Conservation (phyloP, 139 green algal species). For the Pleodorina starrii region DNA sequence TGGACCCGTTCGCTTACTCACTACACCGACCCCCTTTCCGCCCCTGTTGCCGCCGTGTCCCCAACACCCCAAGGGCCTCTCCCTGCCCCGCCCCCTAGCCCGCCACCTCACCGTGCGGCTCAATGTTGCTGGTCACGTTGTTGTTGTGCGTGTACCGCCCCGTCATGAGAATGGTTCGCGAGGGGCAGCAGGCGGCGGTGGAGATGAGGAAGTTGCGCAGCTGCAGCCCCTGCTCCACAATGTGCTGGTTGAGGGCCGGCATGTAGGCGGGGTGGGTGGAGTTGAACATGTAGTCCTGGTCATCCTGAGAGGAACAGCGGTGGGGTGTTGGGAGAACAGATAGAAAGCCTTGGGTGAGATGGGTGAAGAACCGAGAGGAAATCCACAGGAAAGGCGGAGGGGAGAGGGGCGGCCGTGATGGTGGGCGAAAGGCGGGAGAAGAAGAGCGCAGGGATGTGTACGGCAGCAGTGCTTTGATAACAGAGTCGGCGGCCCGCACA, state of each 20-base stretch:
- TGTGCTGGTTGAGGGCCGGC: background rate
- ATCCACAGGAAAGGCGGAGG: too few relatives aligned
- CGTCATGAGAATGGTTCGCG: conserved; percentile 14
- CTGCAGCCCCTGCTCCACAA: conserved; percentile 14
- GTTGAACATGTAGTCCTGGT: conserved; percentile 44
- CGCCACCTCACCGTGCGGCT: conserved; percentile 10
- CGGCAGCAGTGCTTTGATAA: too few relatives aligned
- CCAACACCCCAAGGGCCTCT: background rate
- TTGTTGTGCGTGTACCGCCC: conserved; percentile 40
- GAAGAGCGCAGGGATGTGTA: too few relatives aligned
- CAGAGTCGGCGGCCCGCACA: too few relatives aligned
- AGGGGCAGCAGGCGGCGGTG: conserved; percentile 35
- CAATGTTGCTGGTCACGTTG: conserved; percentile 35
- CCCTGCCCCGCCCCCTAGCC: background rate
- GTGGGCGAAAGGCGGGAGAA: too few relatives aligned
- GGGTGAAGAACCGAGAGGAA: background rate
- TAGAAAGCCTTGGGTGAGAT: background rate
- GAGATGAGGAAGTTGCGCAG: too few relatives aligned
- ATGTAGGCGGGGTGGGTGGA: conserved; percentile 19
- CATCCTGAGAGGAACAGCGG: background rate
- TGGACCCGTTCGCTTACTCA: too few relatives aligned
- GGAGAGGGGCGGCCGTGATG: too few relatives aligned
- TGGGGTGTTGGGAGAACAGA: too few relatives aligned
- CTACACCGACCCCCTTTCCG: too few relatives aligned
- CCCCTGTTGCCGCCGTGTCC: background rate